Base-by-base conservation (phyloP, 192 early-diverging fungal genomes). In the Umbelopsis sp. region DNA sequence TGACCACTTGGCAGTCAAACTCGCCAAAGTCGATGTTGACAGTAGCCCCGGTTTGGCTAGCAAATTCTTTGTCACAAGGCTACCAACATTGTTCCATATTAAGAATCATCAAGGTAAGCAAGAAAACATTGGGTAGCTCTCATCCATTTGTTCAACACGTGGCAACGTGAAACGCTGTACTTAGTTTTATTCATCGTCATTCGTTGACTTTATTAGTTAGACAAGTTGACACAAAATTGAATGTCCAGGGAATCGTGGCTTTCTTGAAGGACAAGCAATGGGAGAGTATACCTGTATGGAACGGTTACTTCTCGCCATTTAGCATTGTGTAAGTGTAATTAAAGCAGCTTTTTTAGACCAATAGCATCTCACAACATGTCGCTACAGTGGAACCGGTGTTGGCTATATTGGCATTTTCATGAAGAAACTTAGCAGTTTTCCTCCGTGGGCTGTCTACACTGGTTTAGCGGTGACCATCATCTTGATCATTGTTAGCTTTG, bases 11-110 rank as follows among this genome's bases (percentile, higher is more conserved):
- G 21, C 65, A 21, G 62, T 73, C 26, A 26, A 71, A 7, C 51
- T 78, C 2, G 77, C 71, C 7, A 51, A 65, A 45, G 72, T 78
- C 22, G 62, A 78, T 34, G 65, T 73, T 26, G 77, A 78, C n/a
- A 36, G 41, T 8, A 78, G 73, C 59, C 77, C 77, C n/a, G 71
- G 68, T 12, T 65, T 78, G 25, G 53, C 67, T 54, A 69, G 71
- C 49, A 72, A 72, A 17, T 78, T 78, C 72, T 78, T 78, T 70
- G 68, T 73, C 38, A 53, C 72, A 44, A 68, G 77, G 24, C 43
- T 78, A 20, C 77, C 77, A 38, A 71, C 77, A 34, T 26, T 78
- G 62, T 72, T 70, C 21, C 77, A 78, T 67, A 78, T 78, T 36
- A 78, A 73, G 62, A 49, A 78, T 31, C 51, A 70, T 62, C 38